Evolutionary conservation across 768 basidiomycete species (phyloP), one percentile per base, ranked within the genome.

Genomic region (Tubosaeta brunneosetosa): DNA sequence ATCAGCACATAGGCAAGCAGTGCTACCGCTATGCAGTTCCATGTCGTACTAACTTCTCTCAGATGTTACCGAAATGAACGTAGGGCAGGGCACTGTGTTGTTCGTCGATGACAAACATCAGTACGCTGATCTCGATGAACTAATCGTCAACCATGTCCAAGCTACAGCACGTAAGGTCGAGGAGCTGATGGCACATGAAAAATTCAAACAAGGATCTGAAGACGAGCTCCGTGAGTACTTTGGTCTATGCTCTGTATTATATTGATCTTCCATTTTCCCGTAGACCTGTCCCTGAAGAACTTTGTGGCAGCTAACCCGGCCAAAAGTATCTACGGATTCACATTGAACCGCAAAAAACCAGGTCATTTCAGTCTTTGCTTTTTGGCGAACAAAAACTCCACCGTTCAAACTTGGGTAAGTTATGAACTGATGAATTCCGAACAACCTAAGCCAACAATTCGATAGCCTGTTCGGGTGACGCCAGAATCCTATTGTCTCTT

Each of bases 141-240:
- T 99, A 59, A 92, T 98, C 59, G 93, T 97, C 67, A 94, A 94
- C 63, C 94, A 99, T 68, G 85, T 98, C 38, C 91, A 93, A 74
- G 87, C 93, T 9, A 94, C 94, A 77, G 86, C 90, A 41, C 84
- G 91, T 37, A 86, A 91, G 59, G 87, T 97, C 2, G 94, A 97
- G 68, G 94, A 98, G 65, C 73, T 98, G 50, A 93, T 93, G 85
- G 82, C 85, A 22, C 90, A 94, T 62, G 97, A 98, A 62, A 97
- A 97, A 68, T 98, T 88, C 78, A 93, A 93, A 68, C 82, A 82
- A 32, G 88, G 87, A 17, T 77, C 85, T 10, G 90, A 94, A 70
- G 89, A 92, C 51, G 89, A 94, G 59, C 79, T 99, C 44, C 89
- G 95, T 97, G 59, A 67, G 94, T 77, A n/a, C 7, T 17, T 41